phyloP scores from a whole-genome alignment of 345 rosid species.

The Nephelium lappaceum region DNA sequence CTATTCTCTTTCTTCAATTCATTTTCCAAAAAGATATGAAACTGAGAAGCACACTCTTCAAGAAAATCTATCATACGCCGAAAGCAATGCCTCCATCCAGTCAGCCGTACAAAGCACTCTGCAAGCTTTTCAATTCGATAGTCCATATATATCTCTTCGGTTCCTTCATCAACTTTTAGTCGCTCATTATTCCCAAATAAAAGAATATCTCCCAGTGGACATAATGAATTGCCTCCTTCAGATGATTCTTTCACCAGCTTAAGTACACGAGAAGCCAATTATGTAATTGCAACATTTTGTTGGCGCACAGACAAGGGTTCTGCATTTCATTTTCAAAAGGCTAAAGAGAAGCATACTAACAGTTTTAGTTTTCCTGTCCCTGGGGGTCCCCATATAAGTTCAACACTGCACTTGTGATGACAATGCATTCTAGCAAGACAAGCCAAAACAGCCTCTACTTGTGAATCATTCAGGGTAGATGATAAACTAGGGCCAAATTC shows the following conservation, averaged over 20 bases:
- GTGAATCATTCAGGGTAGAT: not conserved
- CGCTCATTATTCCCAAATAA: not conserved
- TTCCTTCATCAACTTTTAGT: no score
- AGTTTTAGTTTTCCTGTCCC: not conserved
- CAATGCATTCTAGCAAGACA: not conserved
- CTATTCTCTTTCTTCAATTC: no score
- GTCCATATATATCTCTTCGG: no score
- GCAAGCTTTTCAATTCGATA: no score
- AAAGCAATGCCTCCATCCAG: no score
- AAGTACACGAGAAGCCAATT: not conserved
- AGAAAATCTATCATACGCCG: no score
- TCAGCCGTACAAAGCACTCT: no score
- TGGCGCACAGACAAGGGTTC: not conserved
- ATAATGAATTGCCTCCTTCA: not conserved
- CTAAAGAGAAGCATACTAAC: not conserved
- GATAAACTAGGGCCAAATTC: not conserved
- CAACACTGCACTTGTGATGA: not conserved
- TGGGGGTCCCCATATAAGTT: not conserved
- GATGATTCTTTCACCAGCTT: not conserved
- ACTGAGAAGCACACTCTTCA: no score
- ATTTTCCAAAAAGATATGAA: no score
- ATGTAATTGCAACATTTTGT: not conserved
- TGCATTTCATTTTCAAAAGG: not conserved
- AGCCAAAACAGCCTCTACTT: not conserved
- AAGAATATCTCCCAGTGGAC: constrained; percentile 18